phyloP scores from a whole-genome alignment of 441 rosid species.

The Euphorbia celastroides region DNA sequence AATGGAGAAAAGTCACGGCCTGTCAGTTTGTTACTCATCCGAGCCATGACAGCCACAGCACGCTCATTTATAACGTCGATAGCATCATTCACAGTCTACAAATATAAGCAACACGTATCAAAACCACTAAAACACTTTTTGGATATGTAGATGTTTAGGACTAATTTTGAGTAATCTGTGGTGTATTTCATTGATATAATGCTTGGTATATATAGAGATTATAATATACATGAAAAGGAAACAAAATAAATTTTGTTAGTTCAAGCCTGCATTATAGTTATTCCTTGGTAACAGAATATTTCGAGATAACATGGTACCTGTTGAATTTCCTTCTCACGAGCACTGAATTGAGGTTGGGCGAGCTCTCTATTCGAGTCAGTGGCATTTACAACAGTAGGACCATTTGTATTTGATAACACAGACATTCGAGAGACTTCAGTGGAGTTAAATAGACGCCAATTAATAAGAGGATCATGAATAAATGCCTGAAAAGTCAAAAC shows the following conservation, averaged over 20 bases:
- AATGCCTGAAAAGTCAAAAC: constrained; percentile 55
- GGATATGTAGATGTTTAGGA: too few relatives aligned
- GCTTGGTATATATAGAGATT: too few relatives aligned
- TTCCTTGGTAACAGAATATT: too few relatives aligned
- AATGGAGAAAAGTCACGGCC: constrained; percentile 88
- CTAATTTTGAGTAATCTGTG: too few relatives aligned
- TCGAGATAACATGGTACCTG: constrained; percentile 53
- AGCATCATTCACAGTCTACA: constrained; percentile 96
- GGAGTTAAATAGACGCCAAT: constrained; percentile 99
- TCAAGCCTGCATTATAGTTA: too few relatives aligned
- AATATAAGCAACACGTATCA: constrained; percentile 7
- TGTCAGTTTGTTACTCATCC: constrained; percentile 92
- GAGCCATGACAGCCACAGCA: constrained; percentile 93
- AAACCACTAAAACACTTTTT: too few relatives aligned
- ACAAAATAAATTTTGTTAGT: too few relatives aligned
- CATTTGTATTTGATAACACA: constrained; percentile 47
- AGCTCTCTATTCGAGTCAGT: constrained; percentile 57
- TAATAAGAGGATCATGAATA: constrained; percentile 99
- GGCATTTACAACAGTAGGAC: constrained; percentile 53
- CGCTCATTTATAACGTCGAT: constrained; percentile 94
- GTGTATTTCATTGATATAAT: too few relatives aligned
- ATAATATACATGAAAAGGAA: too few relatives aligned
- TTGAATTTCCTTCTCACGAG: constrained; percentile 93
- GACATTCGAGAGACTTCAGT: constrained; percentile 96
- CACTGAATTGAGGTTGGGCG: constrained; percentile 90